phyloP scores from a whole-genome alignment of 768 basidiomycete genomes.

The Nidularia sp. region DNA sequence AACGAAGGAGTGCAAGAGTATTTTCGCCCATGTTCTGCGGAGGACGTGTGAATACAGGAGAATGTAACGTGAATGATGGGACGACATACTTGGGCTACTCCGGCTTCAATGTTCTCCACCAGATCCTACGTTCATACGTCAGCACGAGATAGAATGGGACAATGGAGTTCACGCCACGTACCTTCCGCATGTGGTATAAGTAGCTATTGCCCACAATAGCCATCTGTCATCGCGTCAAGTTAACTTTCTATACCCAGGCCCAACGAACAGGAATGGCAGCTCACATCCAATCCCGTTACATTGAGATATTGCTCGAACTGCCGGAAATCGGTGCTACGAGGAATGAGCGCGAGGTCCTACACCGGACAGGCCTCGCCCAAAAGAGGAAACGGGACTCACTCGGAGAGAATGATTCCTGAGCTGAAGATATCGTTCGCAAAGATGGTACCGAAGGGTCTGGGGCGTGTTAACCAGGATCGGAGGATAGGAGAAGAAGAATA shows the following conservation, averaged over 20 bases:
- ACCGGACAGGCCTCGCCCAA: background rate
- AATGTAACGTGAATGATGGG: background rate
- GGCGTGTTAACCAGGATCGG: background rate
- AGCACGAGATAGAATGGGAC: too few relatives aligned
- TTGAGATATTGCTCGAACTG: conserved; percentile 90
- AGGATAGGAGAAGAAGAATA: background rate
- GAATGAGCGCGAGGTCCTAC: conserved; percentile 2
- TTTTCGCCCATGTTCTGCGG: conserved; percentile 87
- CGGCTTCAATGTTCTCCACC: conserved; percentile 79
- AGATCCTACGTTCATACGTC: conserved; percentile 39
- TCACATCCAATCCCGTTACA: conserved; percentile 86
- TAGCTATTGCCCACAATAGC: conserved; percentile 91
- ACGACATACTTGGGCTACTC: conserved; percentile 57
- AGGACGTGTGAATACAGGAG: background rate
- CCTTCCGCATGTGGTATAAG: conserved; percentile 86
- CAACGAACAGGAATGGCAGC: conserved; percentile 13
- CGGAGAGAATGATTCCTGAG: conserved; percentile 85
- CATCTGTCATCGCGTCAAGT: conserved; percentile 45
- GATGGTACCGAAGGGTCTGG: conserved; percentile 82
- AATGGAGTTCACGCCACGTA: too few relatives aligned
- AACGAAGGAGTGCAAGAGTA: conserved; percentile 68
- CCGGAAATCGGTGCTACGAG: conserved; percentile 83
- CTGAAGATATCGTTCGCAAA: conserved; percentile 91
- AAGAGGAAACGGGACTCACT: conserved; percentile 45
- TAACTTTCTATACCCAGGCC: background rate